phyloP scores from a whole-genome alignment of 805 yeast genomes.

The Kluyveromyces nonfermentans region DNA sequence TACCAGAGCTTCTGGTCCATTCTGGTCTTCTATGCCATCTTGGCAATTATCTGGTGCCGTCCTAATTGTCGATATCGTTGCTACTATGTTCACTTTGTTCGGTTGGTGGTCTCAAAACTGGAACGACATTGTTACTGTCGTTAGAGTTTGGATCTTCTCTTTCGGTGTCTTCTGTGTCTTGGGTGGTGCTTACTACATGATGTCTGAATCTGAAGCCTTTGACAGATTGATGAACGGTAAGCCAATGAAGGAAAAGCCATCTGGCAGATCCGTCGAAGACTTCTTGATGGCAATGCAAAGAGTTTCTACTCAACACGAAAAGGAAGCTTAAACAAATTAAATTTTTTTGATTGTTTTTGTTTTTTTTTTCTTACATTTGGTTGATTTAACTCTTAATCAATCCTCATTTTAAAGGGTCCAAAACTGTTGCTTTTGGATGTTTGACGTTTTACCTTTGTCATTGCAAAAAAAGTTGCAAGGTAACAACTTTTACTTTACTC shows the following conservation, averaged over 20 bases:
- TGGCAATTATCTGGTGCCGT: slow-evolving; percentile 97
- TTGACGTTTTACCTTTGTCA: neutral
- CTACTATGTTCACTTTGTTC: slow-evolving; percentile 86
- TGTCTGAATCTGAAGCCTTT: slow-evolving; percentile 73
- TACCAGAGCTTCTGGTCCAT: slow-evolving; percentile 96
- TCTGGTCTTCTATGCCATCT: slow-evolving; percentile 94
- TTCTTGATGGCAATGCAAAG: slow-evolving; percentile 81
- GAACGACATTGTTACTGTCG: slow-evolving; percentile 92
- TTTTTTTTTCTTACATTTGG: slow-evolving; percentile 2
- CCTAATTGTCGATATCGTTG: slow-evolving; percentile 77
- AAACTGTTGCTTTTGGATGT: neutral
- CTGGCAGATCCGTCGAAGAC: slow-evolving; percentile 67
- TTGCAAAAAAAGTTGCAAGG: too few species aligned
- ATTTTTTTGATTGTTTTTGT: slow-evolving; percentile 1
- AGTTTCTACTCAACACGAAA: slow-evolving; percentile 85
- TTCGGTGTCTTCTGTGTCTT: slow-evolving; percentile 94
- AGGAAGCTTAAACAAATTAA: slow-evolving; percentile 42
- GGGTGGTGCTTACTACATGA: slow-evolving; percentile 94
- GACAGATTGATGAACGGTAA: slow-evolving; percentile 82
- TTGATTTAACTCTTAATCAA: slow-evolving; percentile 2
- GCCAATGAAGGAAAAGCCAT: slow-evolving; percentile 47
- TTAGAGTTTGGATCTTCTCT: slow-evolving; percentile 91
- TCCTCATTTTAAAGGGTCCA: neutral
- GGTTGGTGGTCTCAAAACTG: slow-evolving; percentile 98
- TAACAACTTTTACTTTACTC: too few species aligned